Evolutionary conservation across 371 early-diverging fungal species (phyloP).

Genomic region (Blastocladiella emersonii): DNA sequence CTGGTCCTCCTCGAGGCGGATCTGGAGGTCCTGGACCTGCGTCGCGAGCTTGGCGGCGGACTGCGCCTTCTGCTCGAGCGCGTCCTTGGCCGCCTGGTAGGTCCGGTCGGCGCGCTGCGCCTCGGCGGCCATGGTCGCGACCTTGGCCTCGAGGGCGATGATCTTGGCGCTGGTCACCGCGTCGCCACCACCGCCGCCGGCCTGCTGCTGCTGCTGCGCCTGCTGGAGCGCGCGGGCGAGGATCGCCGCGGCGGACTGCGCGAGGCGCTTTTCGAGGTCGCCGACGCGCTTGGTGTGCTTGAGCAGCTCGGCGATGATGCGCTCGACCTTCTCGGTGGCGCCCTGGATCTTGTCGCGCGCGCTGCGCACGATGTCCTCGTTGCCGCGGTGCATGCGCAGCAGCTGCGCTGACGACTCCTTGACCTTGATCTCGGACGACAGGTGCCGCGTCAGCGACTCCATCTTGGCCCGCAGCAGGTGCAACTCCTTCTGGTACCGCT

Average conservation of each 20-base stretch:
- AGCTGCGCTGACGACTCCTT: background rate
- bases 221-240: background rate
- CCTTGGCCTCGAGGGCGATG: background rate
- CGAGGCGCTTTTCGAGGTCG: background rate
- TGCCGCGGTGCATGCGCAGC: background rate
- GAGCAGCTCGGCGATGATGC: background rate
- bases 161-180: background rate
- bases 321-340: background rate
- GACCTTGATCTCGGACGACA: background rate
- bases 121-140: background rate
- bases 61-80: background rate
- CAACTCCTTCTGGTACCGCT: background rate
- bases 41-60: background rate
- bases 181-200: background rate
- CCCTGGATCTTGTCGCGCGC: background rate
- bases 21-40: background rate
- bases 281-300: constrained; percentile 2
- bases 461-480: background rate
- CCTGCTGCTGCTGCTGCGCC: background rate
- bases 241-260: background rate
- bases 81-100: background rate
- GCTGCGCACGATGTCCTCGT: background rate
- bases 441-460: background rate
- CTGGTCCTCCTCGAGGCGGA: background rate
- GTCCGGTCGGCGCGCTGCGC: background rate